A percentile compares a stretch with the other conserved stretches of the same genome.
phyloP scores from a whole-genome alignment of 225 moss, liverwort and hornwort genomes.

The Takakia lepidozioides region DNA sequence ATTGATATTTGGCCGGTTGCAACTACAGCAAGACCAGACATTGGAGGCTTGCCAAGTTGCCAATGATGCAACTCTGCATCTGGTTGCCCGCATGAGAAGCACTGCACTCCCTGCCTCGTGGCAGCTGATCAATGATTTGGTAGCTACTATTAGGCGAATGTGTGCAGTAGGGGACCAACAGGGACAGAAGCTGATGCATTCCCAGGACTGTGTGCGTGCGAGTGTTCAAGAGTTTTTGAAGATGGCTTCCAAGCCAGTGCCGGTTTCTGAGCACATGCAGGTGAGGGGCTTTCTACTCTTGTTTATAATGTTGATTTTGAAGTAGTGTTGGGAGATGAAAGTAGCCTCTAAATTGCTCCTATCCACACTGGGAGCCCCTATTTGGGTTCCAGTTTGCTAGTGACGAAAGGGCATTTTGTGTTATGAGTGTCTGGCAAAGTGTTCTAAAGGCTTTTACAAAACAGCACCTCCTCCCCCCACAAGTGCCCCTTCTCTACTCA shows the following conservation, averaged over 20 bases:
- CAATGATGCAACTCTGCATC: slow-evolving; percentile 77
- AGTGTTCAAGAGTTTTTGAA: slow-evolving; percentile 89
- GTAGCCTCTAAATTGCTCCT: no score
- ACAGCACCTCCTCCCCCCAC: no score
- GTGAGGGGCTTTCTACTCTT: no score
- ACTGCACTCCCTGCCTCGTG: slow-evolving; percentile 91
- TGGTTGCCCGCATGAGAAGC: slow-evolving; percentile 97
- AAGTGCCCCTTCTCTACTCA: no score
- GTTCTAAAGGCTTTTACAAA: no score
- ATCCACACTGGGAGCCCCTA: no score
- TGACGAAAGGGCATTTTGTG: no score
- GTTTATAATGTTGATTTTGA: no score
- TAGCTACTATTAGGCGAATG: slow-evolving; percentile 68
- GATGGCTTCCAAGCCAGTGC: slow-evolving; percentile 88
- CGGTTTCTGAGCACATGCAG: slow-evolving; percentile 96
- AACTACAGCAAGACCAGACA: slow-evolving; percentile 92
- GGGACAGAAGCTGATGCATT: slow-evolving; percentile 64
- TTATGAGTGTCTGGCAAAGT: no score
- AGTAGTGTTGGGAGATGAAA: no score
- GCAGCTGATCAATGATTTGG: slow-evolving; percentile 92
- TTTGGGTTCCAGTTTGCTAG: no score
- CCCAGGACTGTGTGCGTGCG: slow-evolving; percentile 78
- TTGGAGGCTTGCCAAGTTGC: slow-evolving; percentile 59
- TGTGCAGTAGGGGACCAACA: slow-evolving; percentile 43
- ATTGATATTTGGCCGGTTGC: slow-evolving; percentile 78